A percentile compares a stretch with the other conserved stretches of the same genome.
These are phyloP conservation scores for Microdochium paspali DNA, from an alignment of 2,329 filamentous ascomycete genomes.

Conservation along the genomic window DNA sequence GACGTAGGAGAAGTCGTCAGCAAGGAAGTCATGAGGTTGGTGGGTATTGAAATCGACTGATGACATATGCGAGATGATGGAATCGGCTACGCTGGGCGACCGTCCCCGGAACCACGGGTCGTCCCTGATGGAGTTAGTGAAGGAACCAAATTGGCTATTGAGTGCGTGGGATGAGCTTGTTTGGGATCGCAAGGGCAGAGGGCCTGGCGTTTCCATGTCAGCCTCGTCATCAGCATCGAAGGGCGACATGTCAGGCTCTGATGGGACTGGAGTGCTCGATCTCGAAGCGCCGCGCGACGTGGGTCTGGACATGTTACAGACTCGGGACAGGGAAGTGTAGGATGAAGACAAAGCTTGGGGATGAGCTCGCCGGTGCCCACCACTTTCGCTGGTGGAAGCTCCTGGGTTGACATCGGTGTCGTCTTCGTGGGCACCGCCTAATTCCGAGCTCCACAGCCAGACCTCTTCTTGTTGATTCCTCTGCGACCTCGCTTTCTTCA, in stretches of 20 bases:
- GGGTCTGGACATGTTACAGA: constrained; percentile 31
- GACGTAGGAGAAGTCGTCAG: constrained; percentile 87
- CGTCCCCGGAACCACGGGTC: constrained; percentile 52
- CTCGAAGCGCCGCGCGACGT: constrained; percentile 26
- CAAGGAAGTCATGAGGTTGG: constrained; percentile 54
- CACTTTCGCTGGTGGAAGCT: constrained; percentile 11
- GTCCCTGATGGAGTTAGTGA: constrained; percentile 69
- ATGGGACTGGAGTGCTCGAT: constrained; percentile 19
- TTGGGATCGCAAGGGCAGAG: constrained; percentile 34
- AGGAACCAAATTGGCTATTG: neutral
- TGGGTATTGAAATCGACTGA: constrained; percentile 47
- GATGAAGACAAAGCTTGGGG: constrained; percentile 8
- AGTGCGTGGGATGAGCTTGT: constrained; percentile 39
- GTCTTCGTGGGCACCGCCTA: constrained; percentile 53
- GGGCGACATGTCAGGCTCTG: constrained; percentile 22
- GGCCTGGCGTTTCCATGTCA: constrained; percentile 43
- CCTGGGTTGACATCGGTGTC: constrained; percentile 25
- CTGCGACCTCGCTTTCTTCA: constrained; percentile 46
- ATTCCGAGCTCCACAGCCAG: constrained; percentile 77
- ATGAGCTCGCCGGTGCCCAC: constrained; percentile 5
- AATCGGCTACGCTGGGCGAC: constrained; percentile 74
- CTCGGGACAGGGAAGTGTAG: constrained; percentile 34
- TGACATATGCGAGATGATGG: constrained; percentile 62
- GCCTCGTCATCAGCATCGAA: constrained; percentile 29
- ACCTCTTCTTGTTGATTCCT: constrained; percentile 40